Conservation (phyloP, 164 flowering plant genomes). For the Umbilicus rupestris region DNA sequence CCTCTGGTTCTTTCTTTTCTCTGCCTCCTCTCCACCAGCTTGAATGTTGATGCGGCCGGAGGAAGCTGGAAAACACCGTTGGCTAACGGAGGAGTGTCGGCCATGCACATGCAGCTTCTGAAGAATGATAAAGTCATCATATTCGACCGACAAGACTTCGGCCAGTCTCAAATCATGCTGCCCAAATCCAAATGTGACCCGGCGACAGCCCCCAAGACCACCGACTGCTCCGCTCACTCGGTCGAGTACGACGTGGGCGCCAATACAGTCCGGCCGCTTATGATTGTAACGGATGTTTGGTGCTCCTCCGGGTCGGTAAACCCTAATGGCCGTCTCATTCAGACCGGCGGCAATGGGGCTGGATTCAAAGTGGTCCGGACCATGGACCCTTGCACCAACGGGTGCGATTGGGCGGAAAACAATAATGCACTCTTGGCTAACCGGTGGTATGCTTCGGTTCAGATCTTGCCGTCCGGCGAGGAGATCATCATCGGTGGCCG, state of each 20-base stretch:
- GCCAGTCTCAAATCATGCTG: conserved; percentile 32
- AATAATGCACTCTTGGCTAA: neutral
- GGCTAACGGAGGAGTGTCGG: conserved; percentile 21
- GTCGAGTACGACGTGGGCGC: conserved; percentile 22
- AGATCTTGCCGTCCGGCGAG: conserved; percentile 53
- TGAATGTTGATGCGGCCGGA: conserved; percentile 10
- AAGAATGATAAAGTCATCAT: conserved; percentile 23
- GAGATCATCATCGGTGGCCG: conserved; percentile 65
- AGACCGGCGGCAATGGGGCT: conserved; percentile 28
- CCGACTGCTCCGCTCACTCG: conserved; percentile 44
- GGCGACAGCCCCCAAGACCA: neutral
- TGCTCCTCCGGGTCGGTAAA: conserved; percentile 46
- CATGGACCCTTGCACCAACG: conserved; percentile 23
- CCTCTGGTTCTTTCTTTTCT: neutral
- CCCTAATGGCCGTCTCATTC: conserved; percentile 28
- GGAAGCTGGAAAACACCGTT: conserved; percentile 19
- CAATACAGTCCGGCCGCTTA: conserved; percentile 28
- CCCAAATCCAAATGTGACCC: conserved; percentile 12
- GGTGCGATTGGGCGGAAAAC: conserved; percentile 8
- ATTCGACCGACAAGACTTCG: conserved; percentile 32
- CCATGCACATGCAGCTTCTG: conserved; percentile 31
- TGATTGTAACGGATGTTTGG: conserved; percentile 35
- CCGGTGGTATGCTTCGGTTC: conserved; percentile 28
- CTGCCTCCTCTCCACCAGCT: neutral
- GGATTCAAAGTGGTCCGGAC: conserved; percentile 27